These are phyloP conservation scores for Termitomyces sp. DNA, from an alignment of 768 basidiomycete species.

Conservation along the genomic window DNA sequence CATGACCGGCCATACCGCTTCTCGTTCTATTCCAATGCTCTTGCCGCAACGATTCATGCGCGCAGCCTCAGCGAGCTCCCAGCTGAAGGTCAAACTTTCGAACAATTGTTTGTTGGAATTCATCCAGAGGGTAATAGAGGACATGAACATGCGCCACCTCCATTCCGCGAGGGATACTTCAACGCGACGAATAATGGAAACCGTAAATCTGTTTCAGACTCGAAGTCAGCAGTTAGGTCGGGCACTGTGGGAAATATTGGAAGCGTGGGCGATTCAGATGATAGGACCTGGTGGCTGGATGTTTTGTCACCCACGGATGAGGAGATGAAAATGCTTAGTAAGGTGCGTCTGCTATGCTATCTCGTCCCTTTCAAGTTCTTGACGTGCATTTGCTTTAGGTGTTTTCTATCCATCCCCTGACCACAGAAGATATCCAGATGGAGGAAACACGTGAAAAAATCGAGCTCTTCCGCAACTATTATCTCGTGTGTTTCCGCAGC, in stretches of 20 bases:
- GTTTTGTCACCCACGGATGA: constrained; percentile 91
- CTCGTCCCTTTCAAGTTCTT: background rate
- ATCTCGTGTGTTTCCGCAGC: constrained; percentile 97
- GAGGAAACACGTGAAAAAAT: constrained; percentile 99
- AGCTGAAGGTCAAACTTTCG: constrained; percentile 88
- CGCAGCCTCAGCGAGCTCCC: constrained; percentile 90
- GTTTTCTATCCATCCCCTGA: constrained; percentile 94
- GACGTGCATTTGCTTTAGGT: constrained; percentile 45
- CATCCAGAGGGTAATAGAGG: constrained; percentile 14
- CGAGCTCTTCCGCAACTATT: constrained; percentile 97
- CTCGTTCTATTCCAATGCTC: constrained; percentile 94
- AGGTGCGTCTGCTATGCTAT: constrained; percentile 42
- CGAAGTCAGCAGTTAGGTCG: constrained; percentile 12
- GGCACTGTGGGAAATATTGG: constrained; percentile 6
- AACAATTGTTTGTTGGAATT: constrained; percentile 75
- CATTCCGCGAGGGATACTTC: constrained; percentile 5
- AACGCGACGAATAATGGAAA: constrained; percentile 2
- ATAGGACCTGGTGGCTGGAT: constrained; percentile 96
- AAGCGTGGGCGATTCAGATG: constrained; percentile 44
- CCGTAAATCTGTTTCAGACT: constrained; percentile 1
- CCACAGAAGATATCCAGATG: constrained; percentile 99
- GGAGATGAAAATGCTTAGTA: constrained; percentile 96
- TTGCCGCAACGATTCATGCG: constrained; percentile 92
- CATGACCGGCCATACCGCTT: constrained; percentile 94
- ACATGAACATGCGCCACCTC: constrained; percentile 3